These are phyloP conservation scores for Penicillium nordicum DNA, from an alignment of 2,329 filamentous ascomycete species.

Conservation along the genomic window DNA sequence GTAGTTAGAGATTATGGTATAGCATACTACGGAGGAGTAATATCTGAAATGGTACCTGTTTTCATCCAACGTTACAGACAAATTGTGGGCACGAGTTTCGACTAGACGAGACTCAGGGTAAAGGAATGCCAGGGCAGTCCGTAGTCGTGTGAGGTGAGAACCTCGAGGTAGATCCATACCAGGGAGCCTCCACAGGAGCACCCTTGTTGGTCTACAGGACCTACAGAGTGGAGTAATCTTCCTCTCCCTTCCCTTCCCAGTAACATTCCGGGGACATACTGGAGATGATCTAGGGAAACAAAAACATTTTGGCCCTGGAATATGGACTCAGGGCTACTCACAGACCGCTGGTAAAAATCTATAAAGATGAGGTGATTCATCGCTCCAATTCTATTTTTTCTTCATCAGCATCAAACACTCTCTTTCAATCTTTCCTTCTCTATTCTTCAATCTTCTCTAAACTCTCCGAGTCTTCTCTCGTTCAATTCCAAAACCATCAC, in stretches of 20 bases:
- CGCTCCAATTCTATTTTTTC: conserved; percentile 18
- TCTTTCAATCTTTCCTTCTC: conserved; percentile 30
- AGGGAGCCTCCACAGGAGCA: conserved; percentile 9
- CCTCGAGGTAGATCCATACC: conserved; percentile 27
- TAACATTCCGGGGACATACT: conserved; percentile 30
- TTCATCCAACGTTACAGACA: not conserved
- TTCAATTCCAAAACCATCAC: conserved; percentile 32
- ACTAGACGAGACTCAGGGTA: not conserved
- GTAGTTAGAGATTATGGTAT: not conserved
- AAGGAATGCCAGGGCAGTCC: conserved; percentile 15
- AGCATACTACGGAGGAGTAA: not conserved
- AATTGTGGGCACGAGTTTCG: not conserved
- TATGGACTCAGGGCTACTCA: conserved; percentile 10
- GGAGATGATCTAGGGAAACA: conserved; percentile 7
- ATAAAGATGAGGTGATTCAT: conserved; percentile 31
- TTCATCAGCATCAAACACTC: conserved; percentile 30
- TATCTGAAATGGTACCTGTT: not conserved
- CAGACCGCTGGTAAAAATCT: conserved; percentile 27
- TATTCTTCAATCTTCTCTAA: conserved; percentile 7
- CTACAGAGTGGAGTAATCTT: conserved; percentile 15
- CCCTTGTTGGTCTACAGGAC: conserved; percentile 6
- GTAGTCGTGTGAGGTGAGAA: conserved; percentile 12
- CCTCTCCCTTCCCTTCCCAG: conserved; percentile 24
- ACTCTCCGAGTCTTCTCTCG: conserved; percentile 24
- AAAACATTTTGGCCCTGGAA: conserved; percentile 8